Conservation (phyloP, 2,329 filamentous ascomycete species). For the Bertia moriformis region DNA sequence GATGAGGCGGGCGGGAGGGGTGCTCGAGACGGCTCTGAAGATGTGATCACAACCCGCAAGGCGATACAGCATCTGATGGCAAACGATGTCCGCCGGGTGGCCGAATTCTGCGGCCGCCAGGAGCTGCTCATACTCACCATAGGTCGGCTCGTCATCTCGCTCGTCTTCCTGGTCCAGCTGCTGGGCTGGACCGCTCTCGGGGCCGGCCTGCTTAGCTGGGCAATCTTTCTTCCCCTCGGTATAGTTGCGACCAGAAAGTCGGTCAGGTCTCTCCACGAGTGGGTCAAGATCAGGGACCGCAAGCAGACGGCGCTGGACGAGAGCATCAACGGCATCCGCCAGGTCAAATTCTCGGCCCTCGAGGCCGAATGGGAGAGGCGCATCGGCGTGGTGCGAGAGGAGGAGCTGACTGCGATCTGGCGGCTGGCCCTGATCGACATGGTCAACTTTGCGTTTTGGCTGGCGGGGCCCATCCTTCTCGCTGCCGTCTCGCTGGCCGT, state of each 20-base stretch:
- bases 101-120: neutral
- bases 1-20: neutral
- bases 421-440: slow-evolving; percentile 49
- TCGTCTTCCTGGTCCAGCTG: slow-evolving; percentile 50
- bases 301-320: slow-evolving; percentile 67
- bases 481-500: slow-evolving; percentile 56
- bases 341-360: slow-evolving; percentile 72
- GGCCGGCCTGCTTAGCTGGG: slow-evolving; percentile 49
- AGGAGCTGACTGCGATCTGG: slow-evolving; percentile 55
- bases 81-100: neutral
- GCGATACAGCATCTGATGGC: neutral
- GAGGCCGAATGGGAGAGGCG: slow-evolving; percentile 63
- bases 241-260: slow-evolving; percentile 52
- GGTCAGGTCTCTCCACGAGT: slow-evolving; percentile 44
- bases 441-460: slow-evolving; percentile 52
- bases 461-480: slow-evolving; percentile 59
- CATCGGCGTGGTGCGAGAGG: slow-evolving; percentile 48
- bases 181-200: slow-evolving; percentile 59
- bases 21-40: too few species aligned
- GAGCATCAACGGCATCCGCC: slow-evolving; percentile 63
- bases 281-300: slow-evolving; percentile 65
- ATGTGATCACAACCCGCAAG: neutral
- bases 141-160: slow-evolving; percentile 45
- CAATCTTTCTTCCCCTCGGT: slow-evolving; percentile 54
- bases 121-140: neutral